Base-by-base conservation (phyloP, 768 basidiomycete species). In the Trametes coccinea region DNA sequence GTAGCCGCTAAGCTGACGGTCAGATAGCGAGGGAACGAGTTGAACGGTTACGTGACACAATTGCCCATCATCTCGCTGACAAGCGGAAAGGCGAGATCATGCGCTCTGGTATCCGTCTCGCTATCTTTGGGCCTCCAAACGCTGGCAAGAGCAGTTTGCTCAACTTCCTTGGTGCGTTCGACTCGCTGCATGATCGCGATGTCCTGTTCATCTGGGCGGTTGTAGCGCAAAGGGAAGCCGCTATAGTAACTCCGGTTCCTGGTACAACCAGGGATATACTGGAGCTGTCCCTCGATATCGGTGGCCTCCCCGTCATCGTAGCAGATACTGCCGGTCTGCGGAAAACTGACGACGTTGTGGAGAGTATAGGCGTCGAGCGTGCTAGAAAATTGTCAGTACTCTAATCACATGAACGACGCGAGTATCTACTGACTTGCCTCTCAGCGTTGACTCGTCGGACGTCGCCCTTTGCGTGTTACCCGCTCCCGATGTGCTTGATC, bases 61-160 rank as follows among this genome's bases (percentile, higher is more conserved):
- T 96, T 44, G 72, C 74, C 34, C 70, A 66, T 0, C 84, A 91
- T 57, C 76, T 95, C 0, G 72, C 80, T 5, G 93, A 95, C 72
- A 84, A 82, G 49, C 83, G 88, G 17, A 80, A 88, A 39, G 93
- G 93, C 0, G 94, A 96, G 71, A 86, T 96, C 53, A 76, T 95
- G 61, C 86, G 92, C 11, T 84, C 86, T 1, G 95, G 94, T 2
- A 83, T 95, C 50, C 86, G 84, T 47, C 78, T 96, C 8, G 88
- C 91, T 13, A 95, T 97, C 41, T 94, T 95, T 69, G 94, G 94
- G 0, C 92, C 93, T 27, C 92, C 95, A 0, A 97, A 97, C 67
- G 93, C 90, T 1, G 95, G 94, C n/a, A 97, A 96, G 76, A 94
- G 92, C 69, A 92, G 88, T 68, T 72, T 94, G 17, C 79, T 93